Conservation (phyloP, 2,329 filamentous ascomycete species). For the Xylariaceae sp. region DNA sequence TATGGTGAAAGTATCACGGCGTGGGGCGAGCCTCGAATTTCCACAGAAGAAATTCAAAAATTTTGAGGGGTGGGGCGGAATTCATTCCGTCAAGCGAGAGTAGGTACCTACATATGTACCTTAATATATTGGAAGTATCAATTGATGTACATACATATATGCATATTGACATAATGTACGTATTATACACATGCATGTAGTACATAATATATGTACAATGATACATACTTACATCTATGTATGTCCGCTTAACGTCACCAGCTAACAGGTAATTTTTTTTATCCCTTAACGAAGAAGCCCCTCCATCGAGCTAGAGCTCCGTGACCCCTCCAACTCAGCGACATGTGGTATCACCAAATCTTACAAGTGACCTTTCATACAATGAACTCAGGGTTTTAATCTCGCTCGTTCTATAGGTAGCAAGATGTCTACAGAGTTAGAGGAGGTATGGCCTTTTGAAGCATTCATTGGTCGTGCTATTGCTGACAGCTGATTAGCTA, state of each 20-base stretch:
- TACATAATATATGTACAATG: conserved; percentile 1
- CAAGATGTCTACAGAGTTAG: conserved; percentile 74
- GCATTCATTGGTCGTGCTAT: background rate
- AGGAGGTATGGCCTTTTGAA: conserved; percentile 61
- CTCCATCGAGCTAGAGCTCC: background rate
- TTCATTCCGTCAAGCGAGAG: conserved; percentile 12
- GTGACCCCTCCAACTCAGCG: conserved; percentile 1
- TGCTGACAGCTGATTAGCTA: conserved; percentile 57
- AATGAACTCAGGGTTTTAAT: background rate
- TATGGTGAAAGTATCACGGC: conserved; percentile 16
- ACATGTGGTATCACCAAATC: conserved; percentile 7
- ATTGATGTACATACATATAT: too few species aligned
- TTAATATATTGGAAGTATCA: too few species aligned
- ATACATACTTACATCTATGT: too few species aligned
- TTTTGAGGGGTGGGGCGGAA: conserved; percentile 24
- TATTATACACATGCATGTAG: background rate
- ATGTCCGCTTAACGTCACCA: background rate
- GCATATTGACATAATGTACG: too few species aligned
- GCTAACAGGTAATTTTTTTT: background rate
- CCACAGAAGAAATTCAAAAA: conserved; percentile 19
- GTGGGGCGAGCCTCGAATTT: conserved; percentile 24
- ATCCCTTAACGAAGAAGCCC: too few species aligned
- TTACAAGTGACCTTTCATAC: conserved; percentile 9
- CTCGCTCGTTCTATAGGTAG: conserved; percentile 5
- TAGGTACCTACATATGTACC: background rate